These are phyloP conservation scores for Amanita pseudoporphyria DNA, from an alignment of 768 basidiomycete genomes.

Conservation along the genomic window DNA sequence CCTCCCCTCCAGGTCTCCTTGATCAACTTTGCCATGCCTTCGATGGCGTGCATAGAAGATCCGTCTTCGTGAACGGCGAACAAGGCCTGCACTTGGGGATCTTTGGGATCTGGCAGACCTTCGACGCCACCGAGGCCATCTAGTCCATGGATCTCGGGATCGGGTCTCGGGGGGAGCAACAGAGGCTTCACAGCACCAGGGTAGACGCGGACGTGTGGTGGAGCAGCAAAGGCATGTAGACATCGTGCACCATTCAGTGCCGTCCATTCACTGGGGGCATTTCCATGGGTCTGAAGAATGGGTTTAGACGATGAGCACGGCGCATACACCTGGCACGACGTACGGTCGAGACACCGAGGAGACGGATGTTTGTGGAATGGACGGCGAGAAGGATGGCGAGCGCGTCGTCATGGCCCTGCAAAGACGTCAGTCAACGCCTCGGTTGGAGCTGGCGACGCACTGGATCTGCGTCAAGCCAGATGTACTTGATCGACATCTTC, in stretches of 20 bases:
- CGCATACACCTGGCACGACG: too few species aligned
- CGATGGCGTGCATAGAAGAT: constrained; percentile 41
- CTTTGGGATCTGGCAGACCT: constrained; percentile 48
- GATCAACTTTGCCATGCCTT: constrained; percentile 57
- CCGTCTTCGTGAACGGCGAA: constrained; percentile 37
- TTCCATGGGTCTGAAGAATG: constrained; percentile 64
- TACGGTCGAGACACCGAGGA: constrained; percentile 83
- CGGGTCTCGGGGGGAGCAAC: constrained; percentile 48
- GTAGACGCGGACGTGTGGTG: constrained; percentile 46
- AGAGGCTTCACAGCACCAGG: constrained; percentile 67
- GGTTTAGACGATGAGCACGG: too few species aligned
- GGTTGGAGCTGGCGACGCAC: not conserved
- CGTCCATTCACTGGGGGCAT: constrained; percentile 53
- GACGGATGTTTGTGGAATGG: constrained; percentile 50
- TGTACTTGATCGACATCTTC: not conserved
- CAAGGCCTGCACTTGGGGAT: constrained; percentile 38
- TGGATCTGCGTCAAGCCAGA: constrained; percentile 6
- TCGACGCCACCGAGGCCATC: constrained; percentile 83
- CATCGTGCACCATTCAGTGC: constrained; percentile 69
- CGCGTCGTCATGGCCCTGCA: constrained; percentile 52
- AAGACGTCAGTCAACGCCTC: too few species aligned
- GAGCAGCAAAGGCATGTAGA: constrained; percentile 64
- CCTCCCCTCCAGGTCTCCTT: constrained; percentile 48
- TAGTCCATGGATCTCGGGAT: constrained; percentile 71
- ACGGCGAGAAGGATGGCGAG: constrained; percentile 73